phyloP scores from a whole-genome alignment of 441 rosid species.

The Populus hybrid region DNA sequence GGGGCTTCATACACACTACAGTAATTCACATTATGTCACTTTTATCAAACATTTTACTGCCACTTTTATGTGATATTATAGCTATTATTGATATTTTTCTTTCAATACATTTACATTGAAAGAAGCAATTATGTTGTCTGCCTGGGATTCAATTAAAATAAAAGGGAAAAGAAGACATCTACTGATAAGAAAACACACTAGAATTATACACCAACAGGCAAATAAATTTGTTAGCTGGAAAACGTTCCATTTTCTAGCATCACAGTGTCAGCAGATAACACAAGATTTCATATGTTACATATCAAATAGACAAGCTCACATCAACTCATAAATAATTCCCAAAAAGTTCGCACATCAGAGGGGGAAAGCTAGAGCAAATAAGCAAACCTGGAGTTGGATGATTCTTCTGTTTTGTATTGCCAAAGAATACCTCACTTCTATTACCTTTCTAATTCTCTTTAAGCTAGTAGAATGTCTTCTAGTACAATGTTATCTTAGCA shows the following conservation, averaged over 20 bases:
- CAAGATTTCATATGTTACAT: not conserved
- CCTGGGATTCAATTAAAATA: not conserved
- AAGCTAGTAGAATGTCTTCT: not conserved
- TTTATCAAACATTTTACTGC: not conserved
- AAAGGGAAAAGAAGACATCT: not conserved
- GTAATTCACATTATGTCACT: not conserved
- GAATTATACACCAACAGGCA: not conserved
- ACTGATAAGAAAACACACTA: not conserved
- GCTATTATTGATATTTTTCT: not conserved
- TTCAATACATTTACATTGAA: not conserved
- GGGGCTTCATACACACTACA: not conserved
- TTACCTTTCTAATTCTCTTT: not conserved
- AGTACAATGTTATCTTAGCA: not conserved
- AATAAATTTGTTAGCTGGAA: not conserved
- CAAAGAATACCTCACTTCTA: not conserved
- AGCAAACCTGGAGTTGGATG: not conserved
- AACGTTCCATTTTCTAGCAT: not conserved
- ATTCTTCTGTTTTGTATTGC: not conserved
- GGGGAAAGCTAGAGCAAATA: not conserved
- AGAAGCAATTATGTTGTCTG: not conserved
- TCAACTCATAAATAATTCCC: not conserved
- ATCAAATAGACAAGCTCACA: not conserved
- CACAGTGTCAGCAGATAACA: conserved; percentile 1
- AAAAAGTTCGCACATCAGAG: not conserved
- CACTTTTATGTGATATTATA: not conserved